Evolutionary conservation across 768 basidiomycete genomes (phyloP), one percentile per base, ranked within the genome.

Genomic region (Hortiboletus flavorubellus): DNA sequence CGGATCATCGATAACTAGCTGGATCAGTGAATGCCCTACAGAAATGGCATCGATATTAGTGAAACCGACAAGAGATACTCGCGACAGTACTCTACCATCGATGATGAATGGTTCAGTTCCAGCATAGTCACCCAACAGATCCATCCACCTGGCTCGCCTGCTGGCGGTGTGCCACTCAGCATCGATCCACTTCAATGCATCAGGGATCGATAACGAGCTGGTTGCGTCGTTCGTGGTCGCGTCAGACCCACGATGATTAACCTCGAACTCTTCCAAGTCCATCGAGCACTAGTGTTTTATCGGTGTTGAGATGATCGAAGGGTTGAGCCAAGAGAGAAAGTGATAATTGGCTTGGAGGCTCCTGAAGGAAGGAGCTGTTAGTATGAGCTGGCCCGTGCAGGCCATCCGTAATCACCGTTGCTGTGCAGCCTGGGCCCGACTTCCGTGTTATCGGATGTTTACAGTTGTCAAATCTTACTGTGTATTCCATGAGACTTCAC

Each of bases 101-200:
- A 89, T 73, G 39, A 87, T 61, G 62, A 89, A 89, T 15, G 76
- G 75, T 63, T 89, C 87, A 35, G 64, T 77, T 2, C 87, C 87
- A 21, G 83, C 86, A 65, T 86, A 88, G 62, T 86, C 87, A 4
- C 85, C 85, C 30, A 88, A 69, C 9, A 88, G 73, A 65, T 88
- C 86, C 85, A 88, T 87, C 82, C 80, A 81, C 53, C 81, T 64
- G 12, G 75, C 77, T 29, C 64, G 55, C 54, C 73, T 69, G 63
- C 68, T 70, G 29, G 68, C 64, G 30, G 66, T 58, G 55, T 75
- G 80, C 80, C 80, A 81, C 43, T 53, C 54, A 14, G 55, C 58
- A 58, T 78, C 76, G 8, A 78, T 51, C 51, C 59, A 58, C 18
- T 60, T 51, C 15, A 77, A 50, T 2, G 75, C 68, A 14, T 63